Conservation (phyloP, 306 rosid species). For the Pterocarpus macrocarpus region DNA sequence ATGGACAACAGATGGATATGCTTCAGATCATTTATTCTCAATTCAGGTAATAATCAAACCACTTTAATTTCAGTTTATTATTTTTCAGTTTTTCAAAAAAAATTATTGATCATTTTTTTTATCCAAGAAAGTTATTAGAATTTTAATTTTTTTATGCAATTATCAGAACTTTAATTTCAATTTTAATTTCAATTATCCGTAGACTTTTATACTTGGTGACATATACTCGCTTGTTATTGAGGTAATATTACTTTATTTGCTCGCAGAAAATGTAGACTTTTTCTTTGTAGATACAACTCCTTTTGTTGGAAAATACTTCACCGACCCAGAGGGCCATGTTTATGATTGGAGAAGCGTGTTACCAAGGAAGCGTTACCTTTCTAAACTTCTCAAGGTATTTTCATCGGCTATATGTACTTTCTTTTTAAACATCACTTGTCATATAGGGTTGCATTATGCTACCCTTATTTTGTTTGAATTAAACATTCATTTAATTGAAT, state of each 20-base stretch:
- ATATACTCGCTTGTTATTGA: too few species aligned
- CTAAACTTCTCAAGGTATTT: slow-evolving; percentile 62
- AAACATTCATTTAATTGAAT: too few species aligned
- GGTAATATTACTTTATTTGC: neutral
- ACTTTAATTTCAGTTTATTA: too few species aligned
- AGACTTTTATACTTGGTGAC: too few species aligned
- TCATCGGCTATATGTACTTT: neutral
- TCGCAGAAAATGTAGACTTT: slow-evolving; percentile 64
- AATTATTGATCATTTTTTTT: neutral
- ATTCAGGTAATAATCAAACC: slow-evolving; percentile 45
- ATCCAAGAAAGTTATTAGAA: too few species aligned
- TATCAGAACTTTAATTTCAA: too few species aligned
- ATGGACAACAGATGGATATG: slow-evolving; percentile 75
- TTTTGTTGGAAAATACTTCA: slow-evolving; percentile 64
- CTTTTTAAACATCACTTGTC: too few species aligned
- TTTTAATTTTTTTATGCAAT: neutral
- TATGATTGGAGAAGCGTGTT: slow-evolving; percentile 76
- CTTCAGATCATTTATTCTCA: slow-evolving; percentile 69
- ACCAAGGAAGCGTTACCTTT: slow-evolving; percentile 61
- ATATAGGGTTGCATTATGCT: too few species aligned
- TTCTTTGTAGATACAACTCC: slow-evolving; percentile 91
- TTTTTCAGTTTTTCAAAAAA: neutral
- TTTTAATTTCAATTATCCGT: too few species aligned
- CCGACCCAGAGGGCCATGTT: slow-evolving; percentile 47
- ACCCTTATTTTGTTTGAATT: too few species aligned